phyloP scores from a whole-genome alignment of 306 rosid species.

The Styphnolobium japonicum region DNA sequence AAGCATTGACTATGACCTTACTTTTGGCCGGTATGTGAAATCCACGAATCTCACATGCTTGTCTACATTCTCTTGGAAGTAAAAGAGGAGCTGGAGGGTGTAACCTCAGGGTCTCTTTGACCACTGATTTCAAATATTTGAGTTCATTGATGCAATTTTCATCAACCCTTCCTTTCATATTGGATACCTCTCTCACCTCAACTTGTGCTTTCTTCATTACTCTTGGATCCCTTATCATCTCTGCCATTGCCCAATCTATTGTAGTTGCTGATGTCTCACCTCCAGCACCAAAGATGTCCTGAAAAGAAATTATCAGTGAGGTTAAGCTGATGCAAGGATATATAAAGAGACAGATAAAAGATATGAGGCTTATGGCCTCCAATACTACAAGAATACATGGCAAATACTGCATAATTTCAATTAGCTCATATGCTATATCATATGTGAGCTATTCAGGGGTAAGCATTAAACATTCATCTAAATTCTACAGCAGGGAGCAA shows the following conservation, averaged over 20 bases:
- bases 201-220: conserved; percentile 33
- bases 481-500: background rate
- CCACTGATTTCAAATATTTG: conserved; percentile 33
- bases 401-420: background rate
- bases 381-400: background rate
- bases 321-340: background rate
- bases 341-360: background rate
- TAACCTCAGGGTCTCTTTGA: conserved; percentile 38
- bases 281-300: conserved; percentile 35
- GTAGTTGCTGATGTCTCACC: conserved; percentile 37
- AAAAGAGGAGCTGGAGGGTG: conserved; percentile 38
- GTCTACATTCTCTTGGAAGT: conserved; percentile 29
- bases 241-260: conserved; percentile 38
- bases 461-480: background rate
- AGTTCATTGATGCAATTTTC: conserved; percentile 18
- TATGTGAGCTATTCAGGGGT: background rate
- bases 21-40: conserved; percentile 29
- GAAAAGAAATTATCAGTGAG: background rate
- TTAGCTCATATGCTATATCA: background rate
- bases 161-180: background rate
- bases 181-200: conserved; percentile 6
- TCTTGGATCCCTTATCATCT: conserved; percentile 27
- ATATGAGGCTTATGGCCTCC: too few species aligned
- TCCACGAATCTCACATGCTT: conserved; percentile 27
- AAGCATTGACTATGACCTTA: conserved; percentile 22